Conservation (phyloP, 164 flowering plant genomes). For the Cinnamomum chago region DNA sequence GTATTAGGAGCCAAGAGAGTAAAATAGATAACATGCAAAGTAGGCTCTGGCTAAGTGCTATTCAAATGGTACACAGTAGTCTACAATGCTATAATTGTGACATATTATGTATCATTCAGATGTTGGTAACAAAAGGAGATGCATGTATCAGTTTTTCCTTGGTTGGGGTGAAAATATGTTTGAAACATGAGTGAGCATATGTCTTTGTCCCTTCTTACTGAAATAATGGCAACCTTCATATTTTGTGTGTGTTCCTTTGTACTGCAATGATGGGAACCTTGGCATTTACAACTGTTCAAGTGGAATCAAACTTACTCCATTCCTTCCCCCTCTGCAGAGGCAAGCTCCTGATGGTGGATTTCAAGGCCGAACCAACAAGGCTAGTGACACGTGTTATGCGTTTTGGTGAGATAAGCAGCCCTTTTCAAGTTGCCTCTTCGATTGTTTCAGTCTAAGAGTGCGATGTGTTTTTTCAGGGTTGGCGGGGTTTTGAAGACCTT, state of each 20-base stretch:
- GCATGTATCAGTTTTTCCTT: not conserved
- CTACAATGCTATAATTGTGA: too few species aligned
- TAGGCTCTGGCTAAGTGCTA: not conserved
- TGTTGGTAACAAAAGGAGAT: not conserved
- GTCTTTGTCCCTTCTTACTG: not conserved
- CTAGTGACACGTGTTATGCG: constrained; percentile 90
- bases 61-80: too few species aligned
- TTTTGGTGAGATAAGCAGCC: constrained; percentile 59
- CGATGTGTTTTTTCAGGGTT: constrained; percentile 42
- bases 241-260: not conserved
- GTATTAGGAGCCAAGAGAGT: not conserved
- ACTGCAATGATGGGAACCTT: too few species aligned
- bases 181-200: not conserved
- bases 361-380: constrained; percentile 89
- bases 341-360: constrained; percentile 89
- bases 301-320: not conserved
- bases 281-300: too few species aligned
- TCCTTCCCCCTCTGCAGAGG: constrained; percentile 41
- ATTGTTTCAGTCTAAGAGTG: not conserved
- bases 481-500: constrained; percentile 71
- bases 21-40: not conserved
- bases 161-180: not conserved
- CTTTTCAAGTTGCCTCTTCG: not conserved
- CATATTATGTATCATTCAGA: not conserved
- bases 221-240: not conserved